Conservation (phyloP, 176 grass and related monocot genomes). For the Phyllostachys edulis region DNA sequence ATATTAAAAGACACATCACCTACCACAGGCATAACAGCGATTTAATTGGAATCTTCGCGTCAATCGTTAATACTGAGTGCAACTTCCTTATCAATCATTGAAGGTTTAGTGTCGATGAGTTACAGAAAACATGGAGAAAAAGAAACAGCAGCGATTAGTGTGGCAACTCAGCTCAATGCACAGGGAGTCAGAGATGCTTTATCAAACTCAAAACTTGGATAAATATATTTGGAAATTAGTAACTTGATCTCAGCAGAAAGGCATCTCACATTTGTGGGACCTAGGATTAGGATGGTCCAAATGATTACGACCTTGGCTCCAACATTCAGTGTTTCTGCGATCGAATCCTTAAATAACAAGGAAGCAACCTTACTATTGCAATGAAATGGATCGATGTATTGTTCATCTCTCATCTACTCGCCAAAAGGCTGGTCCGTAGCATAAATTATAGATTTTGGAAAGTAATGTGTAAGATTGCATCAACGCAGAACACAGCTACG, state of each 20-base stretch:
- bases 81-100: slow-evolving; percentile 20
- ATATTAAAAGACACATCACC: slow-evolving; percentile 18
- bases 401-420: not conserved
- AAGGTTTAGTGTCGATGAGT: not conserved
- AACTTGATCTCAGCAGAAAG: slow-evolving; percentile 27
- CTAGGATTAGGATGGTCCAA: not conserved
- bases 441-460: not conserved
- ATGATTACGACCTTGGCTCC: not conserved
- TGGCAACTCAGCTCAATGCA: slow-evolving; percentile 10
- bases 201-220: slow-evolving; percentile 27
- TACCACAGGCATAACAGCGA: not conserved
- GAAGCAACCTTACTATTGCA: not conserved
- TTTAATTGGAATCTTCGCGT: not conserved
- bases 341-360: slow-evolving; percentile 17
- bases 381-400: not conserved
- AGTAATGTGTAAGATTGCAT: not conserved
- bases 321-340: slow-evolving; percentile 21
- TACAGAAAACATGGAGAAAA: slow-evolving; percentile 17
- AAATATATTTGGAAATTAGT: slow-evolving; percentile 24
- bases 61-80: slow-evolving; percentile 17
- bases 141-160: not conserved
- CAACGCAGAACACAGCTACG: not conserved
- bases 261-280: slow-evolving; percentile 15
- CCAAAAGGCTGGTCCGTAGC: not conserved
- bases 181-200: not conserved